Percentiles rank a stretch among this genome's conserved stretches.
phyloP scores from a whole-genome alignment of 768 basidiomycete genomes.

The Termitomyces titanicus region DNA sequence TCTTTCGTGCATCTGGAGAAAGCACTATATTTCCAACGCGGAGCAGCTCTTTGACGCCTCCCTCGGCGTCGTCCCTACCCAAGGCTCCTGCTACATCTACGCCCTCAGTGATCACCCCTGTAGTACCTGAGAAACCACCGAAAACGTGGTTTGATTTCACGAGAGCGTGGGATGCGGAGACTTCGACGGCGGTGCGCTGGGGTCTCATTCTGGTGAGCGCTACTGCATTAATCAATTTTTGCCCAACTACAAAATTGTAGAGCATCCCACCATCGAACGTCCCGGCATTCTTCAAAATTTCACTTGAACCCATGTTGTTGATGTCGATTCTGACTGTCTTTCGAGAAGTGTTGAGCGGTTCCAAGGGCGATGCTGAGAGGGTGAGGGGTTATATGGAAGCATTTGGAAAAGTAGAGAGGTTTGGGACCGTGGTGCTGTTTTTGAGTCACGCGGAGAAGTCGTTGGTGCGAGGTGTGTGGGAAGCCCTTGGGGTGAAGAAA shows the following conservation, averaged over 20 bases:
- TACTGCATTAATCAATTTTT: not conserved
- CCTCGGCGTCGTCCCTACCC: constrained; percentile 5
- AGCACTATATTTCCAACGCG: constrained; percentile 50
- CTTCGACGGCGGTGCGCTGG: constrained; percentile 47
- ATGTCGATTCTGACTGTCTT: constrained; percentile 55
- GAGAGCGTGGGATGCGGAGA: constrained; percentile 49
- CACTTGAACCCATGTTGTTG: constrained; percentile 65
- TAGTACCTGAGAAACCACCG: constrained; percentile 23
- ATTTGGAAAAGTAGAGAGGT: constrained; percentile 56
- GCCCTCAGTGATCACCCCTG: not conserved
- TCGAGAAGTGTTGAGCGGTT: constrained; percentile 22
- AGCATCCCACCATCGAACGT: constrained; percentile 50
- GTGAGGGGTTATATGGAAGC: constrained; percentile 44
- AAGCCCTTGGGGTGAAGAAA: constrained; percentile 27
- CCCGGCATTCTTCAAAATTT: constrained; percentile 63
- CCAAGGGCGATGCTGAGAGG: constrained; percentile 11
- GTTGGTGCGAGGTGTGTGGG: constrained; percentile 45
- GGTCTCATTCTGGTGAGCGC: constrained; percentile 50
- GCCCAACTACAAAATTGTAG: constrained; percentile 27
- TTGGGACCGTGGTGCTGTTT: constrained; percentile 61
- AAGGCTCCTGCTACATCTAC: not conserved
- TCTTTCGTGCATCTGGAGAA: constrained; percentile 64
- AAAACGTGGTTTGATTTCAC: constrained; percentile 61
- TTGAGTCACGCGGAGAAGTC: constrained; percentile 53
- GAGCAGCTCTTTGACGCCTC: constrained; percentile 1